Base-by-base conservation (phyloP, 1,139 yeast genomes). In the Taiozyma onychis region DNA sequence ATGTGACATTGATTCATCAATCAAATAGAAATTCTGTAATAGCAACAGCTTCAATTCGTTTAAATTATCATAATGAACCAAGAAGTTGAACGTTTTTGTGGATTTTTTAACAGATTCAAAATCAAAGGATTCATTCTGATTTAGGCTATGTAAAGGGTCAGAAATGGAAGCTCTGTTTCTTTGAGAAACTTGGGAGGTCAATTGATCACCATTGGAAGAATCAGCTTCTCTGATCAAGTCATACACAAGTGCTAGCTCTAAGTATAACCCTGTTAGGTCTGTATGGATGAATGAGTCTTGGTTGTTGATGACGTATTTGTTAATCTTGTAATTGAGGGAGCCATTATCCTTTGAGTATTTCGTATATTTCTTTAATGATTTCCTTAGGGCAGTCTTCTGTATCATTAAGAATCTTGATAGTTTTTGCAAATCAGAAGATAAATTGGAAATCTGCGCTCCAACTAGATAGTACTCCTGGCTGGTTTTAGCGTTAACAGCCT, bases 351-450 rank as follows among this genome's bases (percentile, higher is more conserved):
- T 58, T 2, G 64, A 80, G 71, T 89, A 82, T 64, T 88, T 88
- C 44, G 78, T 63, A 63, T 87, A 85, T 66, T 90, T 89, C 69
- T 90, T 90, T 59, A 89, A 74, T 50, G 90, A 77, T 68, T 91
- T 91, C 56, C 87, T 76, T 46, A 88, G 73, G 6, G 95, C 97
- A 4, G 90, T 83, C 60, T 85, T 83, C 63, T 91, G 98, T 24
- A 90, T 77, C 35, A 87, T 74, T 18, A 88, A 77, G 64, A 84
- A 91, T 54, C 95, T 76, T 21, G 91, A 77, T 44, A 91, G 70
- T 57, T 83, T 80, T 60, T 87, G 88, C 45, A 88, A 71, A 47
- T 82, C 85, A 21, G 73, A 67, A 14, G 88, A 79, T 11, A 87
- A 66, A 22, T 74, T 75, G 30, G 77, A 68, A 41, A 75, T 56